Base-by-base conservation (phyloP, 2,329 filamentous ascomycete species). In the Aspergillus vadensis region DNA sequence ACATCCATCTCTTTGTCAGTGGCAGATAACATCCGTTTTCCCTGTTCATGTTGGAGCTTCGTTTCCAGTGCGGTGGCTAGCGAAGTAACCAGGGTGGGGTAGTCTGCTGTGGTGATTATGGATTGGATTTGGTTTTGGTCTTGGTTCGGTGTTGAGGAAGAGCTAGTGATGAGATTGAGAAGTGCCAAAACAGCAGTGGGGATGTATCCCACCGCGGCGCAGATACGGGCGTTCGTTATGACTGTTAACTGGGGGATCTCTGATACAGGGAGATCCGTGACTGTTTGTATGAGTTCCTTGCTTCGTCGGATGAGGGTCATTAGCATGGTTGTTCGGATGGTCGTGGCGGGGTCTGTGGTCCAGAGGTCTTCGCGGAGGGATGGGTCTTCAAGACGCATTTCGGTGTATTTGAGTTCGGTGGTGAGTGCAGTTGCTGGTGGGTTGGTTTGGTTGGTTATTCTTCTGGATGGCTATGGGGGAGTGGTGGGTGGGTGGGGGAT, bases 301-400 rank as follows among this genome's bases (percentile, higher is more conserved):
- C 63, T 58, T 48, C 53, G 59, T 25, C 64, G 58, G 53, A 68
- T 63, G 4, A 65, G 54, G 25, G 19, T 43, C 57, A 67, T 64
- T n/a, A 68, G 44, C 66, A 68, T 68, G n/a, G 41, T 58, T 48
- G 39, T 61, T n/a, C 66, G 56, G 58, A 61, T 41, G 51, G 66
- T 21, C 49, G 48, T 62, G 43, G 44, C 39, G 47, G 64, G 61
- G 8, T 67, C 64, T 59, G 39, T 23, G 32, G 39, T 63, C 66
- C 66, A 68, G 10, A 68, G 54, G 41, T 67, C 60, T n/a, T 66
- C 65, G 2, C 59, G 66, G 50, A 68, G 64, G 44, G 57, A 65
- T 53, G 66, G 38, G 55, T 63, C 65, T 3, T 67, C 64, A 12
- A 68, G 62, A 1, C 64, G 61, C 30, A 67, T 50, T 51, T 67